Percentiles rank a stretch among this genome's conserved stretches.
Evolutionary conservation across 257 asterid species (phyloP).

Genomic region (Solanum lycopersicoides): DNA sequence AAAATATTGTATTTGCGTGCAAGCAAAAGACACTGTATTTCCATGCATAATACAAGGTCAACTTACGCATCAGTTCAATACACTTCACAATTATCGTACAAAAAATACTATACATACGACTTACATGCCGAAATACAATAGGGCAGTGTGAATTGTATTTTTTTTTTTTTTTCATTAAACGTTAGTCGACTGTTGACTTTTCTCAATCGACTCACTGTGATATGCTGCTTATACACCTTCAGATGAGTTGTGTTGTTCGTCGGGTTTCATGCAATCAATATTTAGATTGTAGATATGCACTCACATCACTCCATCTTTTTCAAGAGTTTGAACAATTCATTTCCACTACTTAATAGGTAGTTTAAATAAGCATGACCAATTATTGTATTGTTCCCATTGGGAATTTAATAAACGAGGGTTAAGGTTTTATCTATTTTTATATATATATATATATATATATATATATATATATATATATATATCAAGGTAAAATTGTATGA

Average conservation of each 20-base stretch:
- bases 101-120: neutral
- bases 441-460: too few species aligned
- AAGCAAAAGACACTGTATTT: neutral
- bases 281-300: neutral
- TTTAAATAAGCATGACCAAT: too few species aligned
- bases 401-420: too few species aligned
- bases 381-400: neutral
- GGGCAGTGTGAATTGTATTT: neutral
- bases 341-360: neutral
- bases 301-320: neutral
- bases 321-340: neutral
- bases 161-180: neutral
- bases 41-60: neutral
- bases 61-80: neutral
- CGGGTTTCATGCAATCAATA: neutral
- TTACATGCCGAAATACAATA: neutral
- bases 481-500: neutral
- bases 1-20: neutral
- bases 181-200: neutral
- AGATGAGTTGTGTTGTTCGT: too few species aligned
- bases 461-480: neutral
- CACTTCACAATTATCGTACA: neutral
- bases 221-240: neutral
- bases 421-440: too few species aligned
- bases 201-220: neutral